These are phyloP conservation scores for Entrophospora sp. DNA, from an alignment of 192 early-diverging fungal species.

Conservation along the genomic window DNA sequence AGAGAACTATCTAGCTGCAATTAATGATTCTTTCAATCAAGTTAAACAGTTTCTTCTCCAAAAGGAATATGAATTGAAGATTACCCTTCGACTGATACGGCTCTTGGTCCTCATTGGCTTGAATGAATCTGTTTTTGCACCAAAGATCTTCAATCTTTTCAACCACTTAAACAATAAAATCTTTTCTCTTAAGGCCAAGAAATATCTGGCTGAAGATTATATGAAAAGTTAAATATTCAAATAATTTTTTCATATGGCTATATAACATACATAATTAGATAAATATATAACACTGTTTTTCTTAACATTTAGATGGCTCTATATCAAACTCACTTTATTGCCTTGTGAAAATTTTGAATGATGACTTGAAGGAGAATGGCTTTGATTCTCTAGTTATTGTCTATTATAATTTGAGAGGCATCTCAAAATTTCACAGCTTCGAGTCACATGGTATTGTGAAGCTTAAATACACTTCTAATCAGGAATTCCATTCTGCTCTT, in stretches of 20 bases:
- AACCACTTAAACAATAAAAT: not conserved
- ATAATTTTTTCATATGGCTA: no score
- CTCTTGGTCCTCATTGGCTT: constrained; percentile 1
- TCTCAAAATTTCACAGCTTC: not conserved
- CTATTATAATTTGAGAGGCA: not conserved
- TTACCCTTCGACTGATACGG: constrained; percentile 15
- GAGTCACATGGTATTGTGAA: not conserved
- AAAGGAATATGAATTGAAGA: not conserved
- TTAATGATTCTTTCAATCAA: not conserved
- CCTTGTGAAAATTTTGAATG: not conserved
- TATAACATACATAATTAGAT: no score
- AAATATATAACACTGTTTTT: no score
- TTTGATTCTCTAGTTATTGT: constrained; percentile 8
- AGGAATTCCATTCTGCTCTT: constrained; percentile 7
- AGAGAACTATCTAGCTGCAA: not conserved
- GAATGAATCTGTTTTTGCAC: not conserved
- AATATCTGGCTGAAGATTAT: not conserved
- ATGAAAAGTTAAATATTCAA: no score
- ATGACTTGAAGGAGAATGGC: not conserved
- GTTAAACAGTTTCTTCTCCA: not conserved
- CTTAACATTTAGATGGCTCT: no score
- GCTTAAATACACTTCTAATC: not conserved
- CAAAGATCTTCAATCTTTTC: not conserved
- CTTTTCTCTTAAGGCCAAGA: not conserved
- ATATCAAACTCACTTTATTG: no score